Evolutionary conservation across 768 basidiomycete genomes (phyloP).

Genomic region (Trametes meyenii): DNA sequence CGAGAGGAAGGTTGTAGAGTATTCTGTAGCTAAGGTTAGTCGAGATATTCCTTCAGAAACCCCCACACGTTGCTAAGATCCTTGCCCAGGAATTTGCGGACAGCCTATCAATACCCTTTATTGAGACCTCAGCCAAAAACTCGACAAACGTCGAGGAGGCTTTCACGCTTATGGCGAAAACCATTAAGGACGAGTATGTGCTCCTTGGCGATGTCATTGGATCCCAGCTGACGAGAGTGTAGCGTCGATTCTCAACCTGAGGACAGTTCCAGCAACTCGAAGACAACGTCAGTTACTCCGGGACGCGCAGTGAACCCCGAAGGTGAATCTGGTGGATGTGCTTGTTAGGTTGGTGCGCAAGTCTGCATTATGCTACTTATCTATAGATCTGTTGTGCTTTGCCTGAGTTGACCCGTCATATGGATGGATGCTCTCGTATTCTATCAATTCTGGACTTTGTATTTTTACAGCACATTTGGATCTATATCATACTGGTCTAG

Average conservation of each 20-base stretch:
- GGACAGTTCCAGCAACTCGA: conserved; percentile 12
- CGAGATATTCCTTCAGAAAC: not conserved
- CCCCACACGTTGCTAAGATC: not conserved
- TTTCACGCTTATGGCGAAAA: conserved; percentile 97
- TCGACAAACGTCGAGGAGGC: conserved; percentile 98
- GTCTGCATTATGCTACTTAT: too few species aligned
- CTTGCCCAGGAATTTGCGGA: conserved; percentile 83
- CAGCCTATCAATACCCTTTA: conserved; percentile 87
- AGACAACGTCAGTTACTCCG: conserved; percentile 22
- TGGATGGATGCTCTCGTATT: not conserved
- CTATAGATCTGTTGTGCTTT: not conserved
- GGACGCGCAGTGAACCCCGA: conserved; percentile 23
- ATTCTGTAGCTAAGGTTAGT: conserved; percentile 80
- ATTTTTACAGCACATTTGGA: not conserved
- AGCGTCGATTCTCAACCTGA: conserved; percentile 24
- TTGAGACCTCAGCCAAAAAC: conserved; percentile 98
- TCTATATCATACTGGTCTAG: not conserved
- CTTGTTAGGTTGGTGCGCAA: conserved; percentile 14
- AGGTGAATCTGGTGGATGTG: conserved; percentile 22
- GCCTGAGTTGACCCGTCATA: not conserved
- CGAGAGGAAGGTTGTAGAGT: conserved; percentile 94
- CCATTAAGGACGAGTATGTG: conserved; percentile 83
- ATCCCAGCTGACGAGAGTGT: not conserved
- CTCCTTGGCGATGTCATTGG: not conserved
- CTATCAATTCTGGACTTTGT: not conserved